Conservation (phyloP, 805 yeast species). For the Wickerhamiella occidentalis region DNA sequence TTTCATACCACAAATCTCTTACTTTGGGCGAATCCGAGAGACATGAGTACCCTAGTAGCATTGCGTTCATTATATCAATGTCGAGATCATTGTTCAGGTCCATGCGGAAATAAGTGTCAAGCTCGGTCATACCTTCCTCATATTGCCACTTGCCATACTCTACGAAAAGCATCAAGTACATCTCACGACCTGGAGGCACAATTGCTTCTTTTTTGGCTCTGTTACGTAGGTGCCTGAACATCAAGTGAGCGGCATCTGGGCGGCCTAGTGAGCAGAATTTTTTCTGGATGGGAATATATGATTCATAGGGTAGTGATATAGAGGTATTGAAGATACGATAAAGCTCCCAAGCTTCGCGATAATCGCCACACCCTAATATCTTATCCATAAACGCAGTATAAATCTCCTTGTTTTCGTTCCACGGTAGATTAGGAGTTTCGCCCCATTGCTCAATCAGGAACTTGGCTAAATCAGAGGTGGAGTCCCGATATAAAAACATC, state of each 20-base stretch:
- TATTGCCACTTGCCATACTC: constrained; percentile 48
- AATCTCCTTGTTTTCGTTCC: constrained; percentile 29
- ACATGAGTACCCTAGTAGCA: constrained; percentile 52
- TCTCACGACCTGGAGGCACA: constrained; percentile 40
- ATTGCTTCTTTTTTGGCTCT: constrained; percentile 43
- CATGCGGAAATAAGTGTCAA: constrained; percentile 52
- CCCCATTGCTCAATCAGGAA: constrained; percentile 36
- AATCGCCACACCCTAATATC: constrained; percentile 30
- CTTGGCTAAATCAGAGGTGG: constrained; percentile 32
- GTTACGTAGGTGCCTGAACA: constrained; percentile 49
- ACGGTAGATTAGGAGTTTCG: constrained; percentile 21
- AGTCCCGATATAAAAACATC: constrained; percentile 29
- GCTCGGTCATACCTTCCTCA: constrained; percentile 51
- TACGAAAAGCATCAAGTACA: constrained; percentile 48
- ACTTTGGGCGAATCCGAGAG: constrained; percentile 44
- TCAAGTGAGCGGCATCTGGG: constrained; percentile 48
- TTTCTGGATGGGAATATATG: constrained; percentile 46
- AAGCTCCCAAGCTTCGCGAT: constrained; percentile 43
- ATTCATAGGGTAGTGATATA: constrained; percentile 45
- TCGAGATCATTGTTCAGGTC: constrained; percentile 47
- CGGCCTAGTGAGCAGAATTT: constrained; percentile 42
- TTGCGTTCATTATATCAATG: constrained; percentile 44
- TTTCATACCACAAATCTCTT: constrained; percentile 47
- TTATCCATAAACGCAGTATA: constrained; percentile 36
- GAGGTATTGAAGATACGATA: constrained; percentile 45